These are phyloP conservation scores for Carex kokanica DNA, from an alignment of 176 grass and related monocot species.

Conservation along the genomic window DNA sequence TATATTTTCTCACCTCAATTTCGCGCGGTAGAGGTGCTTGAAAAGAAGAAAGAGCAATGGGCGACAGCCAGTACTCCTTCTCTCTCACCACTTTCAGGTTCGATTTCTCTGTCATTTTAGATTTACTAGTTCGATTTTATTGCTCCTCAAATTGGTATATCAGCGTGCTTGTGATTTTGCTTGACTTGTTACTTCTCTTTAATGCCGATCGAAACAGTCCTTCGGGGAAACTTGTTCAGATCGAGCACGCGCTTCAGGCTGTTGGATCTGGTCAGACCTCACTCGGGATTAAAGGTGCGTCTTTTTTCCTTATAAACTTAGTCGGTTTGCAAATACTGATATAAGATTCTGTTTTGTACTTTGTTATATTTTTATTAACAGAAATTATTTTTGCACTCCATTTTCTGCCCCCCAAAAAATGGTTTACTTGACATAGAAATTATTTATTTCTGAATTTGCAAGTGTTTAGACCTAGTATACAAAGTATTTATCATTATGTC, in stretches of 20 bases:
- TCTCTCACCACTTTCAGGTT: constrained; percentile 99
- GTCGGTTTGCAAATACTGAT: not conserved
- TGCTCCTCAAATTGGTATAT: not conserved
- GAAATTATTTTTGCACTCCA: no score
- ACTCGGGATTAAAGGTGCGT: constrained; percentile 92
- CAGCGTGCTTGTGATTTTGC: not conserved
- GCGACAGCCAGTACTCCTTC: constrained; percentile 93
- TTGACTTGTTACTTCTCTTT: constrained; percentile 6
- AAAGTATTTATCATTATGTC: no score
- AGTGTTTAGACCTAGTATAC: no score
- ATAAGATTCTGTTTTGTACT: not conserved
- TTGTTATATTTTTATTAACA: not conserved
- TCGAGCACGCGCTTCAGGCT: constrained; percentile 87
- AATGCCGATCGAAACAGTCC: constrained; percentile 49
- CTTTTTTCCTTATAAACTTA: not conserved
- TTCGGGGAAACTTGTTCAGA: constrained; percentile 94
- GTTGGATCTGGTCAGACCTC: constrained; percentile 98
- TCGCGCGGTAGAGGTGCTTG: not conserved
- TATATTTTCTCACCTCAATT: not conserved
- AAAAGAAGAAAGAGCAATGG: constrained; percentile 41
- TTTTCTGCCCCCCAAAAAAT: no score
- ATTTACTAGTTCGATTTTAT: not conserved
- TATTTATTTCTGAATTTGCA: no score
- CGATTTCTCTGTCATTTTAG: not conserved
- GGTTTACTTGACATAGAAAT: no score